These are phyloP conservation scores for Penicillium sp. DNA, from an alignment of 2,329 filamentous ascomycete species.

Conservation along the genomic window DNA sequence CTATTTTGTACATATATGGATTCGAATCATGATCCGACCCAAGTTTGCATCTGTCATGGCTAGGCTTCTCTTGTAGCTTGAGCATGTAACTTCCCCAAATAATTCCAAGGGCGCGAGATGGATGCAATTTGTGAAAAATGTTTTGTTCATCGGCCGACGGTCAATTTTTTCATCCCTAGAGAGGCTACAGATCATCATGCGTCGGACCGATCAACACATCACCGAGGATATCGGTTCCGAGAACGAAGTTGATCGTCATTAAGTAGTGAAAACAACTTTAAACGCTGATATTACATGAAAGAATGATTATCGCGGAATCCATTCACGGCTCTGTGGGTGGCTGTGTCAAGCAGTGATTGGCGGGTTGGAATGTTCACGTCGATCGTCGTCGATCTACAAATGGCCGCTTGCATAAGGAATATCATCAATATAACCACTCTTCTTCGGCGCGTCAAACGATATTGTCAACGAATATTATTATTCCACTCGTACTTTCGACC, in stretches of 20 bases:
- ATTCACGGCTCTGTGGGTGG: neutral
- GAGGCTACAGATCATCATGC: neutral
- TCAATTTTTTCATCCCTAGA: neutral
- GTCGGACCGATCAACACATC: neutral
- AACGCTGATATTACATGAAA: neutral
- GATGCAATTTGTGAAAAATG: neutral
- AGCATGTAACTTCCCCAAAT: neutral
- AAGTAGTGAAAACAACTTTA: neutral
- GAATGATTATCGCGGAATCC: neutral
- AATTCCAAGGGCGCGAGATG: neutral
- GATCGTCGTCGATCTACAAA: neutral
- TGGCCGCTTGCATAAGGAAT: neutral
- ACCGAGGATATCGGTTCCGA: neutral
- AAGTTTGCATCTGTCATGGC: neutral
- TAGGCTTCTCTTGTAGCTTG: neutral
- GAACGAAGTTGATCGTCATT: neutral
- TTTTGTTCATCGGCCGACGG: neutral
- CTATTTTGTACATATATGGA: constrained; percentile 7
- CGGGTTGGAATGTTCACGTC: neutral
- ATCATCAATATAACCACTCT: neutral
- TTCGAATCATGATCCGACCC: neutral
- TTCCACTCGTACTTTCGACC: neutral
- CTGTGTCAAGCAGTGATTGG: neutral
- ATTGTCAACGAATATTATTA: no score
- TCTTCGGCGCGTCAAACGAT: neutral